Evolutionary conservation across 2,329 filamentous ascomycete species (phyloP), one percentile per base, ranked within the genome.

Genomic region (Cladosporium sp.): DNA sequence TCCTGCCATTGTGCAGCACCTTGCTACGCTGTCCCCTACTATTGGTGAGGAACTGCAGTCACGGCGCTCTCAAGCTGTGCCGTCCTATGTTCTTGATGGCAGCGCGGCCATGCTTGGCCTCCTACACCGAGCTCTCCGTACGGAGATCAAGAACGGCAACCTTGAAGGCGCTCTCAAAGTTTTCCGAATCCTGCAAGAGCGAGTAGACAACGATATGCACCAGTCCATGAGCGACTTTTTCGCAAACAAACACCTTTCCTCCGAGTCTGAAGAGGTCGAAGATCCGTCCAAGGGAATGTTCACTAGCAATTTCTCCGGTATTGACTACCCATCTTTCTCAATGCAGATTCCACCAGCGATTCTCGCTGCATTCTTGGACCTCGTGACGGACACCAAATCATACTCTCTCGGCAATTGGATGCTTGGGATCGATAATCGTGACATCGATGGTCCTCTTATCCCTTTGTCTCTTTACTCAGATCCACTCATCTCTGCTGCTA

Each of bases 371-470:
- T 67, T 85, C 22, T n/a, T 53, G 9, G 56, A 53, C 5, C 56
- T 58, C 19, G 71, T 76, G 20, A 80, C 76, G 0, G 71, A 76
- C 19, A 71, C 76, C 13, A 73, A 74, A 51, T 68, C 75, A 7
- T 79, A 75, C 58, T 74, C 77, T 15, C 72, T 85, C 54, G 82
- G 79, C 3, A 73, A 76, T 32, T 83, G 78, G 77, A 69, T 86
- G 12, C 69, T 85, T 1, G 76, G 78, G 55, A 78, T 85, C 1
- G 76, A 78, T 56, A 78, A 77, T 0, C 64, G 75, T 9, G 81
- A 82, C 61, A 61, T 81, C 13, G 81, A 84, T 62, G 81, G 80
- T 0, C 80, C 81, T n/a, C 60, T 80, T 2, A 81, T 85, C 22
- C 69, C 75, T 20, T 62, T 66, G 12, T 64, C 66, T 19, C 61